phyloP scores from a whole-genome alignment of 1,284 basidiomycete species.

The Ceratobasidium sp. region DNA sequence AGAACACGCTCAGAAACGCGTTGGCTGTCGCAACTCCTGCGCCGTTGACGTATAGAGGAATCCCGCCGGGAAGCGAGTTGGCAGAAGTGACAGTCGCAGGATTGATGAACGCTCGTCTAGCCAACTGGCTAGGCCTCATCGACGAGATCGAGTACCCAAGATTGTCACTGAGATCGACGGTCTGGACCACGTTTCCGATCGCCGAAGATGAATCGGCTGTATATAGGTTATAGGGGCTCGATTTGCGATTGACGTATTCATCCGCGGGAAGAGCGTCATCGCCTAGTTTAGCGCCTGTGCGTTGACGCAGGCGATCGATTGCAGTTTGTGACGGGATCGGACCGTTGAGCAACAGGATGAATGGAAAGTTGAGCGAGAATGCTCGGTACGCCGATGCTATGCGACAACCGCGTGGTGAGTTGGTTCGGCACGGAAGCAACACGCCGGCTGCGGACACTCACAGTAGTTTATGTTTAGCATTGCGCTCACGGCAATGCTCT shows the following conservation, averaged over 20 bases:
- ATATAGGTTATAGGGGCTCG: constrained; percentile 75
- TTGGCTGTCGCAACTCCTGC: constrained; percentile 79
- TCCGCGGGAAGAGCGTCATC: constrained; percentile 64
- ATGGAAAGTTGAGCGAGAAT: constrained; percentile 77
- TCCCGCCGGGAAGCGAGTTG: constrained; percentile 75
- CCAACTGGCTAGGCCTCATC: too few relatives aligned
- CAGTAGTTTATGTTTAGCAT: constrained; percentile 83
- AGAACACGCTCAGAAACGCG: constrained; percentile 83
- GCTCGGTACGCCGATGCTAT: constrained; percentile 31
- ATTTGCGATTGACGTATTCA: constrained; percentile 76
- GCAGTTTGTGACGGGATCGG: constrained; percentile 67
- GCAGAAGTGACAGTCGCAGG: constrained; percentile 65
- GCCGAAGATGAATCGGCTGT: constrained; percentile 1
- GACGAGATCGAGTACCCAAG: constrained; percentile 3
- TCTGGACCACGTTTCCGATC: background rate
- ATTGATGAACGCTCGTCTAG: constrained; percentile 40
- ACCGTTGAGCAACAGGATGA: constrained; percentile 79
- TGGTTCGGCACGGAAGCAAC: too few relatives aligned
- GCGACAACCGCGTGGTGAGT: background rate
- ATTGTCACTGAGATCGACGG: background rate
- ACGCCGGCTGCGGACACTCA: constrained; percentile 12
- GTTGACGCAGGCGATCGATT: constrained; percentile 80
- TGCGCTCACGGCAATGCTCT: constrained; percentile 77
- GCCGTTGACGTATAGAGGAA: constrained; percentile 81
- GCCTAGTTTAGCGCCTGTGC: constrained; percentile 79